Evolutionary conservation across 331 rosid genomes (phyloP), one percentile per base, ranked within the genome.

Genomic region (Arachis monticola): DNA sequence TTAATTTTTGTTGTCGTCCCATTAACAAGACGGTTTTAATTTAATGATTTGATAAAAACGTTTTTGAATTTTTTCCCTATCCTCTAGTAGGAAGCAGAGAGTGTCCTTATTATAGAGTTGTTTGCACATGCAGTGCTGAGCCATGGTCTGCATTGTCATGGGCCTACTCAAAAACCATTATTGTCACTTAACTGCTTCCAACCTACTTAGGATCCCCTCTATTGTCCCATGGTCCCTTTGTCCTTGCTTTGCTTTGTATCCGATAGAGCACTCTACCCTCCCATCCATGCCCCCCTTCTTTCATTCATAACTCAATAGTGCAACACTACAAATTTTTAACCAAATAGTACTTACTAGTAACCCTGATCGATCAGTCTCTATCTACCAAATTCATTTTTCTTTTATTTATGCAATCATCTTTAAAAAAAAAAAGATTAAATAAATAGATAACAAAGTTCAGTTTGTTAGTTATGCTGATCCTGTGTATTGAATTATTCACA

Each of bases 61-160:
- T n/a, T n/a, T n/a, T n/a, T n/a, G n/a, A n/a, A n/a, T n/a, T n/a
- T n/a, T n/a, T n/a, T n/a, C n/a, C n/a, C n/a, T n/a, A n/a, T n/a
- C n/a, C n/a, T n/a, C n/a, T n/a, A n/a, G n/a, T n/a, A n/a, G n/a
- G 35, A 32, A 32, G 35, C 35, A 32, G 35, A 32, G 35, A 64
- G 78, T 79, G 17, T 81, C 72, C 84, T 81, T 86, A 32, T 76
- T n/a, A n/a, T n/a, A 81, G 81, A 82, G 48, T 51, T 78, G 81
- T 80, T 81, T 85, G 87, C 92, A 90, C 93, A 79, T 83, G 90
- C 78, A 55, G 46, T 61, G 69, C 66, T 72, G 79, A 63, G 67
- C 44, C 68, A 60, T 67, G 76, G 74, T 69, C 83, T 77, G 82
- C 75, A 60, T 64, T 65, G 35, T 67, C n/a, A 69, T 64, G 79